phyloP scores from a whole-genome alignment of 345 rosid genomes.

The Aquilaria yunnanensis region DNA sequence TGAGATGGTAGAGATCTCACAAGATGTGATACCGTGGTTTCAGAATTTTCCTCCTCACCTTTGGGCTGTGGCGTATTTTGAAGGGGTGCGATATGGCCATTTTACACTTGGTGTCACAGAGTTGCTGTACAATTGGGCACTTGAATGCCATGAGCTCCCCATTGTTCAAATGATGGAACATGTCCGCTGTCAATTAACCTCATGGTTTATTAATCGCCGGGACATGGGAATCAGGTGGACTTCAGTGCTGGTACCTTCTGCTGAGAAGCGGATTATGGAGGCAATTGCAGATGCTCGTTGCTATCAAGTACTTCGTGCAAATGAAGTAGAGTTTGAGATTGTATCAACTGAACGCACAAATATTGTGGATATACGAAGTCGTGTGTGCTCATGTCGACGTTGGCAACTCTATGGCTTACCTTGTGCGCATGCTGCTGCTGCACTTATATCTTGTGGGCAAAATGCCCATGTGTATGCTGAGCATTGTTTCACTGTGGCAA shows the following conservation, averaged over 20 bases:
- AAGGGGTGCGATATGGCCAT: constrained; percentile 86
- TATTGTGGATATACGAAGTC: constrained; percentile 79
- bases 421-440: constrained; percentile 97
- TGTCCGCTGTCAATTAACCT: constrained; percentile 50
- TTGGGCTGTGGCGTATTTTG: constrained; percentile 95
- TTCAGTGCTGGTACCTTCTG: constrained; percentile 85
- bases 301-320: constrained; percentile 95
- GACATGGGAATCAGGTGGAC: constrained; percentile 80
- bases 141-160: constrained; percentile 95
- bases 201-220: constrained; percentile 64
- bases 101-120: constrained; percentile 82
- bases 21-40: constrained; percentile 76
- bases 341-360: constrained; percentile 96
- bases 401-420: constrained; percentile 97
- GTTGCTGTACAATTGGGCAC: constrained; percentile 83
- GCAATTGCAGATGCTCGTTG: constrained; percentile 84
- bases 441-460: constrained; percentile 87
- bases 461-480: constrained; percentile 76
- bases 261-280: constrained; percentile 77
- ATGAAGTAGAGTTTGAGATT: constrained; percentile 95
- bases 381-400: constrained; percentile 85
- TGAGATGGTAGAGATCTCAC: constrained; percentile 91
- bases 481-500: constrained; percentile 69
- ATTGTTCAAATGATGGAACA: constrained; percentile 94
- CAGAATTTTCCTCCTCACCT: constrained; percentile 72